Conservation (phyloP, 208 protist species). For the Trypanosoma cruzi region DNA sequence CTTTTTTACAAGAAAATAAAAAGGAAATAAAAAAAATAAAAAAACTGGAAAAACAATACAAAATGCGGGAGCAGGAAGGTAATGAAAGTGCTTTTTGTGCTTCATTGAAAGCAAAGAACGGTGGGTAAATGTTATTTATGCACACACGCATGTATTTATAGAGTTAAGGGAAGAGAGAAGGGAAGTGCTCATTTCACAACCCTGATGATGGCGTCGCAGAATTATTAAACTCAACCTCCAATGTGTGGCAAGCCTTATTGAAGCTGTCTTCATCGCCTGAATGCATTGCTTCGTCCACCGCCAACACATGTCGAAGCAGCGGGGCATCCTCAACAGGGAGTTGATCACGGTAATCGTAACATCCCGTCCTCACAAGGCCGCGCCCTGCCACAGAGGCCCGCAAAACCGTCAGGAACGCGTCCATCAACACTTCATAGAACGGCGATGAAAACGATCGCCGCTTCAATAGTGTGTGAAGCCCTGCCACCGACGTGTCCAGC, state of each 20-base stretch:
- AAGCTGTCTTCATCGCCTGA: slow-evolving; percentile 63
- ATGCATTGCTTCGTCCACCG: slow-evolving; percentile 74
- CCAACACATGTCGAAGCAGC: slow-evolving; percentile 50
- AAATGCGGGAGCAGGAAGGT: neutral
- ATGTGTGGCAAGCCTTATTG: slow-evolving; percentile 47
- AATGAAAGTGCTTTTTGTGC: neutral
- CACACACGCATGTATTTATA: neutral
- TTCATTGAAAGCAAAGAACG: neutral
- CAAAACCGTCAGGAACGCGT: slow-evolving; percentile 77
- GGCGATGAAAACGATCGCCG: slow-evolving; percentile 35
- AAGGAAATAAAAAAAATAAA: neutral
- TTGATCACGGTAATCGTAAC: slow-evolving; percentile 55
- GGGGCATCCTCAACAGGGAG: slow-evolving; percentile 6
- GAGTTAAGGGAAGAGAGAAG: neutral
- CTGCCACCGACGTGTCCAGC: slow-evolving; percentile 51
- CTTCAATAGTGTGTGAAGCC: slow-evolving; percentile 61
- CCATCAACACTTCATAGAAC: slow-evolving; percentile 88
- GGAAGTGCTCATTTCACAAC: neutral
- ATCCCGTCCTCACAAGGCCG: slow-evolving; percentile 67
- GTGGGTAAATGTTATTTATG: neutral
- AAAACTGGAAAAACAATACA: neutral
- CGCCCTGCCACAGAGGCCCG: slow-evolving; percentile 67
- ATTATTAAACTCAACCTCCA: slow-evolving; percentile 45
- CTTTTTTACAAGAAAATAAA: neutral
- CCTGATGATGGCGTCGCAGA: neutral